Conservation (phyloP, 2,329 filamentous ascomycete genomes). For the Cercospora sp. region DNA sequence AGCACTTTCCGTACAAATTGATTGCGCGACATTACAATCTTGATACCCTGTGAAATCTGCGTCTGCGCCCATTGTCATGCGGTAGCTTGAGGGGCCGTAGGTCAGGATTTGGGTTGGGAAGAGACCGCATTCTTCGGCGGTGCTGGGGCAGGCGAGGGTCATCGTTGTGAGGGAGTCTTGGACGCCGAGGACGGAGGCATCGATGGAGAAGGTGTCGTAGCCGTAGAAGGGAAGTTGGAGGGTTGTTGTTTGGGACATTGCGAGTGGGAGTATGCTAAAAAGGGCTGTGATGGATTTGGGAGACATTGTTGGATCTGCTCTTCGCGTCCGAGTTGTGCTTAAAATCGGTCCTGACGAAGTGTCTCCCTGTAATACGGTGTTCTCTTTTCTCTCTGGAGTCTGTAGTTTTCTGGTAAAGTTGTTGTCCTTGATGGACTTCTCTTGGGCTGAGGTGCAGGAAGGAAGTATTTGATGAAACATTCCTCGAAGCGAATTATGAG, state of each 20-base stretch:
- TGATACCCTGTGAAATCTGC: constrained; percentile 25
- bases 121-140: constrained; percentile 29
- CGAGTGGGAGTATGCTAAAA: background rate
- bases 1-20: constrained; percentile 22
- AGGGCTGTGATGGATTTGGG: background rate
- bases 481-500: background rate
- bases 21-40: constrained; percentile 16
- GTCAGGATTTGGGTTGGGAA: constrained; percentile 27
- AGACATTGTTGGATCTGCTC: background rate
- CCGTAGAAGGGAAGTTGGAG: constrained; percentile 28
- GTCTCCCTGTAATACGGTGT: background rate
- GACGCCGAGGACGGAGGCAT: constrained; percentile 23
- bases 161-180: constrained; percentile 21
- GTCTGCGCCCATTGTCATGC: constrained; percentile 24
- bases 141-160: constrained; percentile 21
- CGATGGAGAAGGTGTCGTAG: constrained; percentile 27
- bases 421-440: no score
- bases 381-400: background rate
- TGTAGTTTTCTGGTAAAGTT: no score
- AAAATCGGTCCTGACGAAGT: background rate
- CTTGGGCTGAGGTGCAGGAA: no score
- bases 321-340: background rate
- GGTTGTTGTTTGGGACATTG: constrained; percentile 8
- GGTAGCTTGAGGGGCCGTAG: constrained; percentile 26
- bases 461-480: background rate